Base-by-base conservation (phyloP, 2,329 filamentous ascomycete species). In the Zalaria obscura region DNA sequence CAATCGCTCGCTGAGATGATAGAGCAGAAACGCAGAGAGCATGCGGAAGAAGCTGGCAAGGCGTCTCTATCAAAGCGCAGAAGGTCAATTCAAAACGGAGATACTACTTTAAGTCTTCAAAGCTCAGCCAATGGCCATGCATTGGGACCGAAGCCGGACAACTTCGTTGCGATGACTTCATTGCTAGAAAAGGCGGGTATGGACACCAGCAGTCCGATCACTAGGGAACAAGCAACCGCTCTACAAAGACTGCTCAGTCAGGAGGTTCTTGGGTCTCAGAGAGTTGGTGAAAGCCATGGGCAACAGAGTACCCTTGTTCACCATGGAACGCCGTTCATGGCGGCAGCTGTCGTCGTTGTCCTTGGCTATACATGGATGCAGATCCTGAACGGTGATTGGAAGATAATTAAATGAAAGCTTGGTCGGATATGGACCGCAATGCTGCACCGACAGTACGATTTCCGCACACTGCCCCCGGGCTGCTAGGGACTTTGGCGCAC, bases 1-100 rank as follows among this genome's bases (percentile, higher is more conserved):
- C 80, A 82, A 58, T 81, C 80, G 1, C 64, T 98, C 36, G 80
- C 83, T 1, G 84, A 94, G 56, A 91, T 96, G 85, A 79, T 95
- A 8, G 70, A 84, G 51, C 80, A 81, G 49, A 81, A 95, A 42
- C 76, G 87, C 40, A 41, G 41, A 36, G 42, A 44, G 18, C 37
- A 44, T 27, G 42, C 42, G 25, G 38, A 41, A 25, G 1, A 27
- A 5, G 35, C 40, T n/a, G 5, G 10, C 26, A 29, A 27, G 18
- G 38, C 35, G 11, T 38, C 36, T 6, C 36, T 9, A 25, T 38
- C 36, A 25, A 11, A 25, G 7, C 8, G 11, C n/a, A 25, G 36
- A 11, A 11, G 35, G 18, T n/a, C 11, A 7, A 25, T 25, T 5
- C 11, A 38, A 38, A 25, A 11, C 10, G 36, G 8, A 5, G 7